A percentile compares a stretch with the other conserved stretches of the same genome.
phyloP scores from a whole-genome alignment of 1,284 basidiomycete genomes.

The Thecaphora thlaspeos region DNA sequence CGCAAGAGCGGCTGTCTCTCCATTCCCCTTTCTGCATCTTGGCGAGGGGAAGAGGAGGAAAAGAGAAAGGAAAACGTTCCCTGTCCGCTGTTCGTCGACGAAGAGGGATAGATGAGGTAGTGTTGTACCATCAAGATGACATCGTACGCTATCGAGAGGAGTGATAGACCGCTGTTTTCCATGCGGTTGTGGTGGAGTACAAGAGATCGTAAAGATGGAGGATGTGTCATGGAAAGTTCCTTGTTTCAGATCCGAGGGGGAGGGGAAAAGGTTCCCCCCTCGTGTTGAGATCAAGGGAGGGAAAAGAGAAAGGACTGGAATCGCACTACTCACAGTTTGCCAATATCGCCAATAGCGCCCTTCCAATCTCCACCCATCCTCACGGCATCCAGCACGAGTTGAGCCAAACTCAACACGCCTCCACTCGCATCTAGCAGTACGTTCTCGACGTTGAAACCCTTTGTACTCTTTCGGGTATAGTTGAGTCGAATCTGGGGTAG shows the following conservation, averaged over 20 bases:
- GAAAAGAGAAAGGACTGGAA: neutral
- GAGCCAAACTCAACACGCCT: conserved; percentile 51
- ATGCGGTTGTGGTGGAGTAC: neutral
- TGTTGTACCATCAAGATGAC: conserved; percentile 58
- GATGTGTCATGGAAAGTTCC: no score
- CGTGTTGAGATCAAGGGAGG: neutral
- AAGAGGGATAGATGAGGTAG: conserved; percentile 50
- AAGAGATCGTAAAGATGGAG: neutral
- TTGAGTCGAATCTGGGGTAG: conserved; percentile 56
- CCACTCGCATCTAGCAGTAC: conserved; percentile 58
- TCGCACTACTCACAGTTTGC: conserved; percentile 47
- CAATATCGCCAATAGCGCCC: conserved; percentile 50
- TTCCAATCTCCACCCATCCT: conserved; percentile 45
- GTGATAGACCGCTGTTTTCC: conserved; percentile 41
- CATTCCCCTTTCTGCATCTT: no score
- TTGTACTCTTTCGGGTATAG: conserved; percentile 52
- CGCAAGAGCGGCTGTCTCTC: no score
- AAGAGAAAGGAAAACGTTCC: no score
- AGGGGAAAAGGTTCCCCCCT: neutral
- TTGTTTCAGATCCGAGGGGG: neutral
- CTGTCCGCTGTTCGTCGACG: neutral
- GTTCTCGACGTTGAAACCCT: conserved; percentile 59
- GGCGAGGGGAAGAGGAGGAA: no score
- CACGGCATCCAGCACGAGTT: conserved; percentile 51
- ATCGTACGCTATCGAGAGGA: conserved; percentile 59